Base-by-base conservation (phyloP, 257 asterid species). In the Knoxia roxburghii region DNA sequence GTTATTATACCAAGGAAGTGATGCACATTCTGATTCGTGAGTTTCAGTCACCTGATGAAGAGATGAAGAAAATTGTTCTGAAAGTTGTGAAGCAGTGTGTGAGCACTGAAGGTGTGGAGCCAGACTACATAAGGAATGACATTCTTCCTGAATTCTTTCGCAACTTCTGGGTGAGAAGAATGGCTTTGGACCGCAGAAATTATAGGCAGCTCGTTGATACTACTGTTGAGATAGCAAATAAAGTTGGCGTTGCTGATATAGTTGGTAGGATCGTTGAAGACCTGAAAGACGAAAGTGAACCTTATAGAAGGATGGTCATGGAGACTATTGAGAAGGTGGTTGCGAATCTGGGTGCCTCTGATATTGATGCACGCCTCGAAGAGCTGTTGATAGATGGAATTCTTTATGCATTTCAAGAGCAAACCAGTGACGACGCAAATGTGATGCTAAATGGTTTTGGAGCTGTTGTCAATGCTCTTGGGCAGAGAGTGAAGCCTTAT, bases 381-480 rank as follows among this genome's bases (percentile, higher is more conserved):
- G 95, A 90, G 78, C 83, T 90, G 37, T 77, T 90, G 68, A 90
- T 90, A 15, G 97, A 90, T 77, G 97, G 96, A 27, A 90, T 90
- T 70, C 85, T 88, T 12, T 88, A 90, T 73, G 96, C 97, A 14
- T 90, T 90, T 83, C 97, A 90, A 73, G 97, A 90, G 75, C 97
- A 90, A 78, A 90, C 97, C 30, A 90, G 96, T 50, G 97, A 90
- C 62, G 97, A 90, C 73, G 97, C 97, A 40, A 90, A 90, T 48
- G 95, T 90, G 72, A 90, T 90, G 97, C 95, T 90, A 26, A 90
- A 88, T 56, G 97, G 97, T 30, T 90, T 90, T 80, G 97, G 97
- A 65, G 97, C 92, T 57, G 97, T 90, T 69, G 96, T 90, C 41
- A 90, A 90, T 69, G 73, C 97, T 61, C 96, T 90, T 78, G 97